phyloP scores from a whole-genome alignment of 768 basidiomycete genomes.

The Mycena filopes region DNA sequence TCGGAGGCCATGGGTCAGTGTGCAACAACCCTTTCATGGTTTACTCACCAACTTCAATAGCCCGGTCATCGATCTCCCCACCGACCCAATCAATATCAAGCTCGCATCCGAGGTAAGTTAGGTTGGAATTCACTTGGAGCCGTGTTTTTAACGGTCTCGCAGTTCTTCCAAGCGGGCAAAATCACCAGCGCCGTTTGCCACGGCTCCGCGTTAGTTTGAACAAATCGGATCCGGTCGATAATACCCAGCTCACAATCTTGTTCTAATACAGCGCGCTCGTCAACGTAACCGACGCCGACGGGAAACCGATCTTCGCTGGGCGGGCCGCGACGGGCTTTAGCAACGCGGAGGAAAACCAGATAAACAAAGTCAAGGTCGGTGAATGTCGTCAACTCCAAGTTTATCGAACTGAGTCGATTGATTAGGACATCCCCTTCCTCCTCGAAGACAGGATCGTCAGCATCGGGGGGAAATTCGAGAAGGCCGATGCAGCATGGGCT shows the following conservation, averaged over 20 bases:
- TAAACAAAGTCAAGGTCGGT: slow-evolving; percentile 55
- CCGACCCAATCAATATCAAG: slow-evolving; percentile 64
- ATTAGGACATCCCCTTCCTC: slow-evolving; percentile 70
- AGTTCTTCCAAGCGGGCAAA: slow-evolving; percentile 79
- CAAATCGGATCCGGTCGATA: too few relatives aligned
- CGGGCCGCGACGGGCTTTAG: slow-evolving; percentile 73
- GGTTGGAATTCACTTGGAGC: background rate
- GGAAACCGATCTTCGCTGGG: slow-evolving; percentile 74
- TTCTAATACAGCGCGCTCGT: slow-evolving; percentile 56
- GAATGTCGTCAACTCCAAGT: slow-evolving; percentile 54
- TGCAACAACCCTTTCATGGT: too few relatives aligned
- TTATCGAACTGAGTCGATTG: slow-evolving; percentile 33
- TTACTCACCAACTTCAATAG: slow-evolving; percentile 50
- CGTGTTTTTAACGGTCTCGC: background rate
- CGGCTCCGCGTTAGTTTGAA: slow-evolving; percentile 69
- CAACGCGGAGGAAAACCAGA: slow-evolving; percentile 70
- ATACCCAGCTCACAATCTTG: too few relatives aligned
- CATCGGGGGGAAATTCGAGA: slow-evolving; percentile 72
- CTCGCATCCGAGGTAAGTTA: slow-evolving; percentile 64
- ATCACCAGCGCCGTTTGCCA: slow-evolving; percentile 82
- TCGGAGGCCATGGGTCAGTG: slow-evolving; percentile 70
- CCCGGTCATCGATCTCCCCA: slow-evolving; percentile 76
- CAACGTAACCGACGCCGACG: slow-evolving; percentile 60
- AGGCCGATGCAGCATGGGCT: slow-evolving; percentile 50
- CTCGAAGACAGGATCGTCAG: slow-evolving; percentile 70